A percentile compares a stretch with the other conserved stretches of the same genome.
phyloP scores from a whole-genome alignment of 2,329 filamentous ascomycete genomes.

The Scedosporium minutisporum region DNA sequence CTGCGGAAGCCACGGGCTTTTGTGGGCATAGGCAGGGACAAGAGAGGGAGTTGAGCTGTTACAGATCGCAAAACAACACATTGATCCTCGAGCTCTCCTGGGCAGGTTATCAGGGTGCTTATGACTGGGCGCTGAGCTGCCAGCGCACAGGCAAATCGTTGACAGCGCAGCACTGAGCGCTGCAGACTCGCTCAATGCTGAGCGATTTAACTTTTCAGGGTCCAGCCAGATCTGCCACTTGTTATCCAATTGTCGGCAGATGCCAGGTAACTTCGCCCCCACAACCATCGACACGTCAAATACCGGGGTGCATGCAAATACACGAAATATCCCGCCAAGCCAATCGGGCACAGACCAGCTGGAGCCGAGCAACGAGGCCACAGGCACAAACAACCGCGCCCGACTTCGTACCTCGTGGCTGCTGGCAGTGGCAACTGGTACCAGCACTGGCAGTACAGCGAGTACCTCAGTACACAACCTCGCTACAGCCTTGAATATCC shows the following conservation, averaged over 20 bases:
- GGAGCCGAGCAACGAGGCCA: background rate
- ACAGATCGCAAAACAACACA: background rate
- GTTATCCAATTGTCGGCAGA: background rate
- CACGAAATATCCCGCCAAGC: background rate
- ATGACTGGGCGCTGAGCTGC: too few relatives aligned
- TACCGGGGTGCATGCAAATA: too few relatives aligned
- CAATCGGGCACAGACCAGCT: background rate
- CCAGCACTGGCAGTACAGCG: background rate
- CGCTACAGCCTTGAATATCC: background rate
- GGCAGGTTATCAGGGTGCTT: too few relatives aligned
- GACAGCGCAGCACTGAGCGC: too few relatives aligned
- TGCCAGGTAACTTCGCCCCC: background rate
- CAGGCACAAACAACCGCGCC: background rate
- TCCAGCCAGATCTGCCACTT: background rate
- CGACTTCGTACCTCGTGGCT: background rate
- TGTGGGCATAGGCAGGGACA: background rate
- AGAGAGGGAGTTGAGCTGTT: background rate
- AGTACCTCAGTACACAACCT: background rate
- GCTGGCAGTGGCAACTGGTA: too few relatives aligned
- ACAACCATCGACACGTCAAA: background rate
- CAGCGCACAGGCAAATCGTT: too few relatives aligned
- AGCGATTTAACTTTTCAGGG: background rate
- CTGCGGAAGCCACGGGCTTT: background rate
- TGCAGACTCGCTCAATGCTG: too few relatives aligned
- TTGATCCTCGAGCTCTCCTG: too few relatives aligned